Evolutionary conservation across 1,284 basidiomycete genomes (phyloP), one percentile per base, ranked within the genome.

Genomic region (Tilletiaria anomala): DNA sequence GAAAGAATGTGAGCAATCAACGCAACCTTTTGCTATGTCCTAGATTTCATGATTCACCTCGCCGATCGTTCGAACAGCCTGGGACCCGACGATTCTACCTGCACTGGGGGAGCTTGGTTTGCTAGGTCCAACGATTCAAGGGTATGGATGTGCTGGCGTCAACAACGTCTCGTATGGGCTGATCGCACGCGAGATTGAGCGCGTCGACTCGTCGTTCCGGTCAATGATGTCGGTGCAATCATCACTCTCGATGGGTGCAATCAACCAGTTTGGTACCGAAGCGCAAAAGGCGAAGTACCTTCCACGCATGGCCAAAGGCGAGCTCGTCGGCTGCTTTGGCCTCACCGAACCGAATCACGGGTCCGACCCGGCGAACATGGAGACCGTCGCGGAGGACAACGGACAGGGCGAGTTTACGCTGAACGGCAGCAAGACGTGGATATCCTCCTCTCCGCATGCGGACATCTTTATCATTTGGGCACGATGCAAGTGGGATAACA

Each of bases 241-340:
- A 0, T 91, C 86, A 4, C 75, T 97, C 23, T 86, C 91, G n/a
- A 97, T 97, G 89, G 85, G 91, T 62, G 87, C 91, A 3, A 94
- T 96, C 65, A 73, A 53, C 68, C 83, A 82, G 58, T 96, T 91
- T 66, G 89, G 91, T 2, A 78, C 78, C 0, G 80, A 87, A 20
- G 78, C 77, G 29, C 87, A 96, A 70, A 91, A 89, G 71, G 82
- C 87, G 58, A 83, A 82, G 63, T 96, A 82, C 61, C 74, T 96
- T 2, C 89, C 88, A 26, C 71, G 76, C 12, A 73, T 96, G 33
- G 87, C 87, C 3, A 81, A 77, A 57, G 89, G 86, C 37, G 83
- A 93, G 61, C 68, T 89, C 22, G 71, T 91, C 41, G 91, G 91
- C 17, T 91, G 87, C 63, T 97, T 97, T 65, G 87, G 89, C 15